Evolutionary conservation across 2,329 filamentous ascomycete genomes (phyloP).

Genomic region (Pseudocercospora eumusae): DNA sequence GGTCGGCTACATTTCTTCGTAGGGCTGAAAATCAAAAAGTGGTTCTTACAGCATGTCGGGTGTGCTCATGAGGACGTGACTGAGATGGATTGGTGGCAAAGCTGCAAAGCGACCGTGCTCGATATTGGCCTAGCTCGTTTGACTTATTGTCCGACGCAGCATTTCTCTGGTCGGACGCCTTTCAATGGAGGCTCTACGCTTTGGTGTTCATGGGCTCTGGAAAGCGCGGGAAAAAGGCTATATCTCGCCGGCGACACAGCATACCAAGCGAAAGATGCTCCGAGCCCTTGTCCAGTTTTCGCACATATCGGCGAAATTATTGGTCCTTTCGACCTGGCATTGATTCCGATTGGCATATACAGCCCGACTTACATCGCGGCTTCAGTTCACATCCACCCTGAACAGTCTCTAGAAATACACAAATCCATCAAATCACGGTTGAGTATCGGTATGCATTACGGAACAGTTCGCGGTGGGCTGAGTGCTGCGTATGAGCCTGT

Average conservation of each 20-base stretch:
- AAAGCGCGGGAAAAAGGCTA: constrained; percentile 41
- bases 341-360: constrained; percentile 54
- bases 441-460: constrained; percentile 56
- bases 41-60: constrained; percentile 43
- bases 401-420: constrained; percentile 53
- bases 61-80: constrained; percentile 46
- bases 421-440: constrained; percentile 50
- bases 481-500: constrained; percentile 53
- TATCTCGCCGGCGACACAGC: constrained; percentile 56
- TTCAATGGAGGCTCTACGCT: constrained; percentile 46
- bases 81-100: constrained; percentile 56
- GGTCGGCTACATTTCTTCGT: constrained; percentile 48
- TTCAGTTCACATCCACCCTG: constrained; percentile 50
- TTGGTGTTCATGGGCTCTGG: constrained; percentile 53
- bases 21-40: constrained; percentile 44
- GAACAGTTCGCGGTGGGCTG: constrained; percentile 50
- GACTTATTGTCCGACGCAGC: constrained; percentile 52
- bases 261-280: constrained; percentile 45
- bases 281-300: constrained; percentile 52
- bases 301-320: constrained; percentile 49
- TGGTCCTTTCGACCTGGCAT: constrained; percentile 53
- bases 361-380: constrained; percentile 49
- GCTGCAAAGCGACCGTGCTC: constrained; percentile 40
- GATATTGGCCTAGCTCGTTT: constrained; percentile 44
- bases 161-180: constrained; percentile 47